phyloP scores from a whole-genome alignment of 768 basidiomycete genomes.

The Auricularia cornea region DNA sequence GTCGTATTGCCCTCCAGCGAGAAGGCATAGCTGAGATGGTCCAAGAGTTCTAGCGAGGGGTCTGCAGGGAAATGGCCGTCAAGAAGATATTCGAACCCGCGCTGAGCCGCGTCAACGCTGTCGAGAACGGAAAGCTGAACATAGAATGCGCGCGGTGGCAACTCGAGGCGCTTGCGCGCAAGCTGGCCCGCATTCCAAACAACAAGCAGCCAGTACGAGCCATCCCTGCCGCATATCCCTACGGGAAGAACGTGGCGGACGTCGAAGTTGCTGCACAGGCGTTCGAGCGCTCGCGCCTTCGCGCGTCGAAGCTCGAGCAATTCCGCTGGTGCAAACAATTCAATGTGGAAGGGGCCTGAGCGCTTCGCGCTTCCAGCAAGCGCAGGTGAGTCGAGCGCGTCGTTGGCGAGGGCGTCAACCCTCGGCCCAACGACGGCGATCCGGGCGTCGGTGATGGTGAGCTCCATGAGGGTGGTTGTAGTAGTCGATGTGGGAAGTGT shows the following conservation, averaged over 20 bases:
- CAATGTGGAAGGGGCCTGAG: not conserved
- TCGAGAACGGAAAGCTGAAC: constrained; percentile 38
- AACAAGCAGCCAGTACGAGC: constrained; percentile 37
- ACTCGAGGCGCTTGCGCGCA: constrained; percentile 39
- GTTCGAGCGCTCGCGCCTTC: not conserved
- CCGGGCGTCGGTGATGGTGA: too few relatives aligned
- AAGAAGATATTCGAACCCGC: constrained; percentile 36
- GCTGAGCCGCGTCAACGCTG: constrained; percentile 38
- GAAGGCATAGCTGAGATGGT: constrained; percentile 41
- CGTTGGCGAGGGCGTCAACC: too few relatives aligned
- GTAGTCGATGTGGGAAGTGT: too few relatives aligned
- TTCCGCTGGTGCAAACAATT: not conserved
- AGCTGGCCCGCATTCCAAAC: constrained; percentile 48
- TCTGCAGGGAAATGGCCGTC: constrained; percentile 23
- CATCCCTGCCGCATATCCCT: not conserved
- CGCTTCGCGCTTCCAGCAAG: not conserved
- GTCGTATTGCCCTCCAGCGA: constrained; percentile 29
- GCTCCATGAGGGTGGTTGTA: too few relatives aligned
- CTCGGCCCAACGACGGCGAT: too few relatives aligned
- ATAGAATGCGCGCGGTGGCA: constrained; percentile 48
- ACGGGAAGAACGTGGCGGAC: not conserved
- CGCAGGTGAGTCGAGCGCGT: too few relatives aligned
- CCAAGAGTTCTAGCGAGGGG: constrained; percentile 30
- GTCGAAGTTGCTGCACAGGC: not conserved
- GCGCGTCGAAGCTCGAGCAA: not conserved